These are phyloP conservation scores for Sarcodon aspratus DNA, from an alignment of 768 basidiomycete species.

Conservation along the genomic window DNA sequence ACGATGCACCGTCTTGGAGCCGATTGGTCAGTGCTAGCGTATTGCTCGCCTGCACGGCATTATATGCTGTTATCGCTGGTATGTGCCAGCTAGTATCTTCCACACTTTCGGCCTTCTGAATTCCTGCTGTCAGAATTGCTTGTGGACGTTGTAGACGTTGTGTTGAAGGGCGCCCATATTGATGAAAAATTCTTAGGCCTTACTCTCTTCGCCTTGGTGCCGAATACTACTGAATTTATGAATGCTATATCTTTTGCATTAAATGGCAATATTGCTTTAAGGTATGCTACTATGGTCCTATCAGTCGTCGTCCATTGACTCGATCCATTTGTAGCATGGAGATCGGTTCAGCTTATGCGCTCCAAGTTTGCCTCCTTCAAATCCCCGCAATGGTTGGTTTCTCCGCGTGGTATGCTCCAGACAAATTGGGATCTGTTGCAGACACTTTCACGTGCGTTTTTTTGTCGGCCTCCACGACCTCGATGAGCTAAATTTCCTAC, in stretches of 20 bases:
- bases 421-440: slow-evolving; percentile 75
- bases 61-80: slow-evolving; percentile 97
- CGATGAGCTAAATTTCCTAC: slow-evolving; percentile 3
- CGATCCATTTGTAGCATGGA: slow-evolving; percentile 64
- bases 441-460: slow-evolving; percentile 84
- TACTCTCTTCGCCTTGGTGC: slow-evolving; percentile 93
- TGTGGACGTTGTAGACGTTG: slow-evolving; percentile 90
- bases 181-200: slow-evolving; percentile 97
- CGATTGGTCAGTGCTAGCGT: slow-evolving; percentile 83
- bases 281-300: slow-evolving; percentile 34
- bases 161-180: slow-evolving; percentile 82
- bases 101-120: background rate
- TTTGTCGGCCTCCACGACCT: background rate
- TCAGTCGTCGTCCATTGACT: background rate
- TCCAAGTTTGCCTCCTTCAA: slow-evolving; percentile 95
- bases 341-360: slow-evolving; percentile 96
- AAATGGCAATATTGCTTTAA: slow-evolving; percentile 92
- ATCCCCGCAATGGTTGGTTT: slow-evolving; percentile 99
- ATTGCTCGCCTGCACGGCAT: slow-evolving; percentile 74
- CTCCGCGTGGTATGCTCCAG: slow-evolving; percentile 87
- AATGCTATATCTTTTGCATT: slow-evolving; percentile 97
- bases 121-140: slow-evolving; percentile 60
- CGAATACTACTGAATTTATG: slow-evolving; percentile 99
- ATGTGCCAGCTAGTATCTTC: slow-evolving; percentile 14
- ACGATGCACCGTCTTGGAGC: slow-evolving; percentile 97